Evolutionary conservation across 106 monocot genomes (phyloP).

Genomic region (Triglochin maritima): DNA sequence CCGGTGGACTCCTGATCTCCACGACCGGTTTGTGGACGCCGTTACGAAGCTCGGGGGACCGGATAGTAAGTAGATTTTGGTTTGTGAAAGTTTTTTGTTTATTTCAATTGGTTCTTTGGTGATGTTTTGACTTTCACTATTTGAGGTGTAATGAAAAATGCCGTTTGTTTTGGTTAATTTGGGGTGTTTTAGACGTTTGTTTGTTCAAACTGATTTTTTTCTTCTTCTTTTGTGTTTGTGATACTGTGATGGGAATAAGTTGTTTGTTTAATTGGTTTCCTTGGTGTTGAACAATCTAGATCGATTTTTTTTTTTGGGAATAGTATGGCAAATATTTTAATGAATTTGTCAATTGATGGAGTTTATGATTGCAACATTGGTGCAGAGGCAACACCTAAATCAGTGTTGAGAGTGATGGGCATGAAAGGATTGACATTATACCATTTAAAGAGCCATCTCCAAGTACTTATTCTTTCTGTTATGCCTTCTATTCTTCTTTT

Average conservation of each 20-base stretch:
- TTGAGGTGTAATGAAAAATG: too few species aligned
- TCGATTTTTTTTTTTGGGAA: too few species aligned
- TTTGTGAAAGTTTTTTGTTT: background rate
- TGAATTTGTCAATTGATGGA: too few species aligned
- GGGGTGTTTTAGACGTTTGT: too few species aligned
- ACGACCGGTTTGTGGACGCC: conserved; percentile 77
- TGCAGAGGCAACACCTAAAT: conserved; percentile 76
- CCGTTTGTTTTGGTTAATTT: too few species aligned
- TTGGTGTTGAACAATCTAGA: too few species aligned
- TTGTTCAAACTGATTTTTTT: too few species aligned
- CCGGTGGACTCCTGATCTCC: conserved; percentile 85
- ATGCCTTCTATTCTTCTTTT: background rate
- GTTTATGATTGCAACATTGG: background rate
- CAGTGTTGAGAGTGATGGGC: conserved; percentile 72
- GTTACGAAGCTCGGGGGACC: conserved; percentile 79
- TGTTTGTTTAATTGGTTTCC: too few species aligned
- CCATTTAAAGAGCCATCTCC: conserved; percentile 81
- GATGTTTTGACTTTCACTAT: too few species aligned
- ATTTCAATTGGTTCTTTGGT: background rate
- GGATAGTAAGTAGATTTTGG: conserved; percentile 33
- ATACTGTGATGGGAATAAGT: too few species aligned
- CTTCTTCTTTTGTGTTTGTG: too few species aligned
- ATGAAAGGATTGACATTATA: conserved; percentile 73
- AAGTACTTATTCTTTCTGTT: conserved; percentile 20
- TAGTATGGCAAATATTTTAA: too few species aligned